phyloP scores from a whole-genome alignment of 2,329 filamentous ascomycete genomes.

The Leptoxyphium fumago region DNA sequence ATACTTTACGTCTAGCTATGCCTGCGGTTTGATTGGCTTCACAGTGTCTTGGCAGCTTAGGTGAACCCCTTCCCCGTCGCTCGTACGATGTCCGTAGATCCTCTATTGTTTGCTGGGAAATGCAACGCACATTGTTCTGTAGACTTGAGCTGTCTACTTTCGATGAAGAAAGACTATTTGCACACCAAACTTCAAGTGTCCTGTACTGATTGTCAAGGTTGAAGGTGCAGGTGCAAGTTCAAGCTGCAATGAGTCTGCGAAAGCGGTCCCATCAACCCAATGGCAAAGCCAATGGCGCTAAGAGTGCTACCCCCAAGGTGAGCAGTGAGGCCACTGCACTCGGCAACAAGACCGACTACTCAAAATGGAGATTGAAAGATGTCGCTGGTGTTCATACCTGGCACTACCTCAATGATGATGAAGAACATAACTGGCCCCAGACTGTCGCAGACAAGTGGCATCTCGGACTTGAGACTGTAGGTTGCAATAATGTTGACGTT shows the following conservation, averaged over 20 bases:
- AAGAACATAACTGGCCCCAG: constrained; percentile 67
- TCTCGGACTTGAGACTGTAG: constrained; percentile 64
- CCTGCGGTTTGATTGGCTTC: too few relatives aligned
- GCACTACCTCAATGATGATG: constrained; percentile 71
- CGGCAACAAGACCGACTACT: constrained; percentile 48
- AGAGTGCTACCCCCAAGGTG: background rate
- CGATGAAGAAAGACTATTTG: too few relatives aligned
- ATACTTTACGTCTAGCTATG: too few relatives aligned
- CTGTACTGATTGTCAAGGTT: too few relatives aligned
- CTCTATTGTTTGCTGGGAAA: too few relatives aligned
- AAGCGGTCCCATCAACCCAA: constrained; percentile 6
- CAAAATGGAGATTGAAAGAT: constrained; percentile 71
- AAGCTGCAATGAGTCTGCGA: background rate
- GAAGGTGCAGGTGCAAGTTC: too few relatives aligned
- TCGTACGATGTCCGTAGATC: too few relatives aligned
- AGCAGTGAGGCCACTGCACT: constrained; percentile 1
- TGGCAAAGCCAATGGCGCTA: constrained; percentile 5
- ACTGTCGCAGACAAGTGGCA: constrained; percentile 79
- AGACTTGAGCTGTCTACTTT: too few relatives aligned
- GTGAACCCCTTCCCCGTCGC: too few relatives aligned
- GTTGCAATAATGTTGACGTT: constrained; percentile 7
- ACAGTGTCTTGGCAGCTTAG: too few relatives aligned
- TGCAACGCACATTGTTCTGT: too few relatives aligned
- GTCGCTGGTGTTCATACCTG: constrained; percentile 80
- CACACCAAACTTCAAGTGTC: too few relatives aligned